Evolutionary conservation across 495 filamentous ascomycete species (phyloP), one percentile per base, ranked within the genome.

Genomic region (Barbatosphaeria neglecta): DNA sequence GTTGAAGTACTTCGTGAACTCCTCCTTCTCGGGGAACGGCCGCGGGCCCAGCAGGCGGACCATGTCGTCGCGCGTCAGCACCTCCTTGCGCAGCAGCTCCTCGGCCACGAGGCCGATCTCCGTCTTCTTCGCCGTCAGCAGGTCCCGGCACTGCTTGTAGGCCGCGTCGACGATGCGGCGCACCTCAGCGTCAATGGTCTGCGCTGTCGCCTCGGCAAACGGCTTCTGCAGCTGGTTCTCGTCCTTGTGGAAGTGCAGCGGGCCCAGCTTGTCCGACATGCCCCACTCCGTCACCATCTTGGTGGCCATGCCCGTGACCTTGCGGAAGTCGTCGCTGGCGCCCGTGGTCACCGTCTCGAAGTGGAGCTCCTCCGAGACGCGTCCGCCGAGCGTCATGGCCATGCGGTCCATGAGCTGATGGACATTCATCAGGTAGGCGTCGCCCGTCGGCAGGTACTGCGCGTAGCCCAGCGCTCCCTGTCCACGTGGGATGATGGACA

Each of bases 371-470:
- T 98, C 92, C 31, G 83, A 89, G 35, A 98, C 85, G 50, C 92
- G 83, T 3, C 92, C 92, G 54, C 86, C 92, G 33, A 98, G 79
- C 16, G 92, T 95, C 92, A 98, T 98, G 50, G 93, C 92, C 93
- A 98, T 98, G 49, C 93, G 87, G 65, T 98, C 92, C 90, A 96
- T 96, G 22, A 98, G 70, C 69, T 98, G 92, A 63, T 90, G 83
- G 51, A 86, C 81, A 52, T 80, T 95, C 88, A 98, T 86, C 44
- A 97, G 76, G 63, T 96, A 96, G 22, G 84, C 85, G 59, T 98
- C 92, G 24, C 82, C 78, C 2, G 80, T 67, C 2, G 92, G 92
- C n/a, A 98, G 75, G 61, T 95, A 95, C 64, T 98, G 92, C 7
- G 92, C 92, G 60, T 98, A 98, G 17, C 92, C 92, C 20, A 98